Evolutionary conservation across 2,329 filamentous ascomycete species (phyloP), one percentile per base, ranked within the genome.

Genomic region (Stagonosporopsis vannaccii): DNA sequence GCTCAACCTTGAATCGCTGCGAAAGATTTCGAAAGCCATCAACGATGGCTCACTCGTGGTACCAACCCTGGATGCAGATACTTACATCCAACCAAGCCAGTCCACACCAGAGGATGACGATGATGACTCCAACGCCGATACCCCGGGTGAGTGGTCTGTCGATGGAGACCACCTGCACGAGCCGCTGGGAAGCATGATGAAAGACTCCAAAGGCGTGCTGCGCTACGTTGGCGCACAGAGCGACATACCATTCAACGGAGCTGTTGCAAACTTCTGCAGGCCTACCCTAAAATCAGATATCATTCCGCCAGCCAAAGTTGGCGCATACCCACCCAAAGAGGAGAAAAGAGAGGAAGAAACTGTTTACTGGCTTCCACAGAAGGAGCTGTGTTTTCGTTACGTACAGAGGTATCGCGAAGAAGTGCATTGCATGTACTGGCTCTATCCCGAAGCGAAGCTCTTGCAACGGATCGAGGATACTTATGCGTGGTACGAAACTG

Each of bases 221-320:
- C 68, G 74, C 13, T 75, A 76, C 32, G 70, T 76, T 22, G 72
- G 74, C 6, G 65, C 71, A 13, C 71, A 76, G 44, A 75, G 73
- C 17, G 73, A 75, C 30, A 76, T 76, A 9, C 71, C 73, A 8
- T 76, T 76, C 62, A 76, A 75, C 44, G 72, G 70, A 22, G 73
- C 71, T 6, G 71, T 76, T 19, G 71, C 67, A 26, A 69, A 70
- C 17, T 65, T 75, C 35, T 70, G 70, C 32, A 62, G 59, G 15
- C 36, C 60, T 23, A 39, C 54, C 1, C 65, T 56, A 32, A 63
- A 67, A 23, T 60, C 68, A 9, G 63, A 61, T 9, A 72, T 76
- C 26, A 76, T 76, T 33, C 61, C 56, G 6, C 59, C 61, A 1
- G 72, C 72, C 4, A 69, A 66, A 26, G 52, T 75, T 7, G 72